Base-by-base conservation (phyloP, 495 filamentous ascomycete genomes). In the Lichenothelia convexa region DNA sequence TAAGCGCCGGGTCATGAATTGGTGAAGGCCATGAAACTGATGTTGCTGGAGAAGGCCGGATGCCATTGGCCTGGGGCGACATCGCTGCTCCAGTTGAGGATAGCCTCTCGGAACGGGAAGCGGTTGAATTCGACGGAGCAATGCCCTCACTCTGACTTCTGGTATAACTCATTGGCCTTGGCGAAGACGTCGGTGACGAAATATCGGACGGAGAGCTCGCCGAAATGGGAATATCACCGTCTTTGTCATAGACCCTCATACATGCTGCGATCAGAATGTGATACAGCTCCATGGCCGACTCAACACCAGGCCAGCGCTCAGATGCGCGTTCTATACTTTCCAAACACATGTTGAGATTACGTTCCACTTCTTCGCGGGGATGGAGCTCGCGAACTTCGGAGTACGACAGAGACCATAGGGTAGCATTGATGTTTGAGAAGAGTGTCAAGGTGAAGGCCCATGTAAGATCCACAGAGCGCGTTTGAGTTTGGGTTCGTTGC, bases 391-490 rank as follows among this genome's bases (percentile, higher is more conserved):
- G 78, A 31, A 93, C 70, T 38, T 86, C 80, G 9, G 75, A 68
- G 48, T 87, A 91, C 2, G 81, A 87, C 17, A 91, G 65, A 5
- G 75, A 65, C 87, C 87, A 95, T 2, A 95, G 69, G 22, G 92
- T 67, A 17, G 79, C 83, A 47, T 89, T 87, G 27, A 93, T 63
- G 12, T 76, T 72, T 68, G 83, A 82, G 56, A 92, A 93, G 16
- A 93, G 63, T 24, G 78, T 69, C 40, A 91, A 69, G 5, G 87
- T 70, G 49, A 91, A 93, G 24, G 91, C 74, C 83, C 86, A 95
- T 2, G 83, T 92, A 37, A 93, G 59, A 48, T 93, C 87, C 16
- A 87, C 74, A 17, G 70, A 71, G 5, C 65, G 65, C 6, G 68
- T 73, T 41, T 70, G 63, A 48, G 89, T 78, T 51, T 91, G 83